Conservation (phyloP, 129 eudicot genomes). For the carrot (Daucus carota) region DNA sequence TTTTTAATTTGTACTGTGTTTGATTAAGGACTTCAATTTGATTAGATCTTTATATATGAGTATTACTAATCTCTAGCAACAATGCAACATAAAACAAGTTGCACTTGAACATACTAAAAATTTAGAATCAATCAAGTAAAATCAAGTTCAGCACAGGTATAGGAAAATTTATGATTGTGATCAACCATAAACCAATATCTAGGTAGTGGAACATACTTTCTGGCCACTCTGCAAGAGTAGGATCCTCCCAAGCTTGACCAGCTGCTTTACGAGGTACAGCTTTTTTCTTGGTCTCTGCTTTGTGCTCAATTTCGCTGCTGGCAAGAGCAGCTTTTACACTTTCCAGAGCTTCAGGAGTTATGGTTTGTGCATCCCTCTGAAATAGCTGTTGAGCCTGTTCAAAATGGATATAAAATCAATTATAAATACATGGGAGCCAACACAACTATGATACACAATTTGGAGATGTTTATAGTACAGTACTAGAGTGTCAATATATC, state of each 20-base stretch:
- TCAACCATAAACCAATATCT: not conserved
- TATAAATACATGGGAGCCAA: not conserved
- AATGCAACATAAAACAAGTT: not conserved
- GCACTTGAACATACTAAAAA: not conserved
- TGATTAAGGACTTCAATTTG: too few relatives aligned
- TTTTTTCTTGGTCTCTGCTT: slow-evolving; percentile 86
- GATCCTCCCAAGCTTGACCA: slow-evolving; percentile 95
- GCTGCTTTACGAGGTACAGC: slow-evolving; percentile 97
- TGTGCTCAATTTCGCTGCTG: slow-evolving; percentile 81
- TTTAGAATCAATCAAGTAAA: not conserved
- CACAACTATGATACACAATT: not conserved
- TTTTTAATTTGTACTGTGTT: too few relatives aligned
- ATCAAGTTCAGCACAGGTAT: not conserved
- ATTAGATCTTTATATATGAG: too few relatives aligned
- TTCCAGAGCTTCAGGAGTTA: slow-evolving; percentile 90
- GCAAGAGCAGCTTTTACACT: slow-evolving; percentile 96
- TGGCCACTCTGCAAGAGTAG: slow-evolving; percentile 96
- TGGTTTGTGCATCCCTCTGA: slow-evolving; percentile 87
- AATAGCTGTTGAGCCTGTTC: slow-evolving; percentile 83
- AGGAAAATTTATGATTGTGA: not conserved
- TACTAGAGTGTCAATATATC: too few relatives aligned
- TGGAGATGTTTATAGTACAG: too few relatives aligned
- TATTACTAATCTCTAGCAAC: not conserved
- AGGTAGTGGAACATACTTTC: slow-evolving; percentile 50
- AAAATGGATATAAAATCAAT: slow-evolving; percentile 2